phyloP scores from a whole-genome alignment of 2,329 filamentous ascomycete species.

The Juglanconis sp. region DNA sequence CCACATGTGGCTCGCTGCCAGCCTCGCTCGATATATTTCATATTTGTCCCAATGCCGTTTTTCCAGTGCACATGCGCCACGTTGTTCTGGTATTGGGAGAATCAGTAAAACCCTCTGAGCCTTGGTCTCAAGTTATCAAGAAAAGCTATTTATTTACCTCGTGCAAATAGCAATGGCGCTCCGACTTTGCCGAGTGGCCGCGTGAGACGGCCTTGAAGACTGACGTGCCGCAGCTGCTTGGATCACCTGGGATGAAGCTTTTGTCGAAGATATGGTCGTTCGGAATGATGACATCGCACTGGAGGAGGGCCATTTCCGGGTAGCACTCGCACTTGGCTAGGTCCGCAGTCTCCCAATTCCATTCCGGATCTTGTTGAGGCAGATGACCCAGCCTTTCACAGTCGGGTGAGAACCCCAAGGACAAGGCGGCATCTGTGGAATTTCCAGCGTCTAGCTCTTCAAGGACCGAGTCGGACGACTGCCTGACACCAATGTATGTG shows the following conservation, averaged over 20 bases:
- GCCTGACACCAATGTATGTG: too few species aligned
- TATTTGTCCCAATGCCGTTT: too few species aligned
- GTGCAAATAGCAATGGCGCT: background rate
- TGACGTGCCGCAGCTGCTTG: background rate
- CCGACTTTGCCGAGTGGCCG: background rate
- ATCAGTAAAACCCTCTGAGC: too few species aligned
- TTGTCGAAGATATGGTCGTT: conserved; percentile 5
- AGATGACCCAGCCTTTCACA: background rate
- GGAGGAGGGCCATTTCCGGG: background rate
- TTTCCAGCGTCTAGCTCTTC: too few species aligned
- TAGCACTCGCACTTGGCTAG: background rate
- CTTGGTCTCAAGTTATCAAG: too few species aligned
- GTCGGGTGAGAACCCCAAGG: background rate
- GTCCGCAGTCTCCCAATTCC: background rate
- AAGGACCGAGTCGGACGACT: too few species aligned
- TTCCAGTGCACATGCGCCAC: too few species aligned
- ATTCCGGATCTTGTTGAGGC: background rate
- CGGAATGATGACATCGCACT: background rate
- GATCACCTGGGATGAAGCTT: background rate
- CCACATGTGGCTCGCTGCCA: too few species aligned
- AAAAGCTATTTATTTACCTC: too few species aligned
- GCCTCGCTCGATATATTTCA: too few species aligned
- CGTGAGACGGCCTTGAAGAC: background rate
- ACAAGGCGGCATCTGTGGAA: too few species aligned
- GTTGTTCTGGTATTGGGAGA: too few species aligned